A percentile compares a stretch with the other conserved stretches of the same genome.
Conservation (phyloP, 352 stramenopile species). For the Phytopythium boreale region DNA sequence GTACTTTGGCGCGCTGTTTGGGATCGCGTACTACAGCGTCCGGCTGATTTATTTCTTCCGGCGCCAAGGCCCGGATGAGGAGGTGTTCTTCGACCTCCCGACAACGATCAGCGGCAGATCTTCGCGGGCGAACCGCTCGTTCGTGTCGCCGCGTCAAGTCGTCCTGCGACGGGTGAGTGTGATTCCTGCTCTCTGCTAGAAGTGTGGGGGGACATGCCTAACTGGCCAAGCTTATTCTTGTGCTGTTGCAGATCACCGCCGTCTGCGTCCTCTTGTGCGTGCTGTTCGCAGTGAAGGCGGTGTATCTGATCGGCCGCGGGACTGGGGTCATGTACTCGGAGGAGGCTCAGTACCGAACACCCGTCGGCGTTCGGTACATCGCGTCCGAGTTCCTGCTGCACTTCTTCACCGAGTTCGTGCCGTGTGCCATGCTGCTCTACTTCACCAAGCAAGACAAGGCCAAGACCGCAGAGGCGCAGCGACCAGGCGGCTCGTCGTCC, state of each 20-base stretch:
- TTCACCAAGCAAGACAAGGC: slow-evolving; percentile 52
- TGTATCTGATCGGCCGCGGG: slow-evolving; percentile 75
- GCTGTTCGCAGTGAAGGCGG: slow-evolving; percentile 57
- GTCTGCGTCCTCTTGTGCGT: slow-evolving; percentile 73
- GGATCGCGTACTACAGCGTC: slow-evolving; percentile 79
- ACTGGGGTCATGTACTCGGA: slow-evolving; percentile 57
- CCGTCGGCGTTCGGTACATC: slow-evolving; percentile 64
- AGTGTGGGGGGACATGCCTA: background rate
- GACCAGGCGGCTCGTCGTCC: slow-evolving; percentile 23
- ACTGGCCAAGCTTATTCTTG: slow-evolving; percentile 3
- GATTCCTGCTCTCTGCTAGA: background rate
- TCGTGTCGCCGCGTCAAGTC: slow-evolving; percentile 42
- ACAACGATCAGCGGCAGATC: slow-evolving; percentile 15
- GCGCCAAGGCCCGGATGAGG: slow-evolving; percentile 64
- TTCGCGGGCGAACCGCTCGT: slow-evolving; percentile 13
- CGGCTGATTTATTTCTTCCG: slow-evolving; percentile 81
- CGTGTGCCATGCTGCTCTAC: slow-evolving; percentile 57
- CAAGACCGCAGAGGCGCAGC: slow-evolving; percentile 16
- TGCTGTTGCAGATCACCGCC: slow-evolving; percentile 53
- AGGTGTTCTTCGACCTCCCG: slow-evolving; percentile 83
- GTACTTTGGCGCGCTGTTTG: slow-evolving; percentile 63
- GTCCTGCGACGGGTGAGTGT: slow-evolving; percentile 60
- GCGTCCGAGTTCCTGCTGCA: slow-evolving; percentile 72
- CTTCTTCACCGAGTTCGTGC: slow-evolving; percentile 73
- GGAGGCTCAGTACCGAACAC: slow-evolving; percentile 56